Evolutionary conservation across 2,329 filamentous ascomycete genomes (phyloP), one percentile per base, ranked within the genome.

Genomic region (Aspergillus pseudoglaucus): DNA sequence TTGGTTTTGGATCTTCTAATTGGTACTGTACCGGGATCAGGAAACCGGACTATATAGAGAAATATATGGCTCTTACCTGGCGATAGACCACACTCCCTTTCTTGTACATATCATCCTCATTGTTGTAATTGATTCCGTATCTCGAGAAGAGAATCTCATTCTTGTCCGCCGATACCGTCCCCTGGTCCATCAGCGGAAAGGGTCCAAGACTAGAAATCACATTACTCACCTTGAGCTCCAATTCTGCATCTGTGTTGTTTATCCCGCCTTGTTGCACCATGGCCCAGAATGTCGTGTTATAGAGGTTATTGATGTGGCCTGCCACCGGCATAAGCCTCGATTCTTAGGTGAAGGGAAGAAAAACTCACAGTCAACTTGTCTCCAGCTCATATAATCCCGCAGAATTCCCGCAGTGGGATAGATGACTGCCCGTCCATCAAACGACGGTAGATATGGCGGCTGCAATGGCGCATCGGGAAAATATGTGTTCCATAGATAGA

Each of bases 241-340:
- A 80, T 65, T 97, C 91, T 0, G 93, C 93, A 49, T 88, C 85
- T 44, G 83, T 85, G 25, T 82, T 80, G 45, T 80, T 83, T 73
- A 93, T 79, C 0, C 85, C 87, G 2, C 88, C 90, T 42, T 82
- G 74, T 54, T 88, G 82, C 18, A 97, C 85, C 59, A 98, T 75
- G 1, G 85, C 77, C 93, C 93, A 98, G 67, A 97, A 97, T 0
- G 89, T 88, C 0, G 93, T 98, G 66, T 98, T 98, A 70, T 96
- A 98, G 4, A 98, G 79, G 62, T 98, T 98, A 68, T 98, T 98
- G 59, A 98, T 95, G 65, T 98, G 93, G 56, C 88, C 88, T 91
- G 50, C 42, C 10, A 35, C 22, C 14, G 30, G 32, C 18, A 20
- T 60, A 27, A 58, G 49, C 46, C 10, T 46, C 9, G 3, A 20